A percentile compares a stretch with the other conserved stretches of the same genome.
Evolutionary conservation across 1,139 yeast genomes (phyloP).

Genomic region (Suzukiozyma palmioleophila): DNA sequence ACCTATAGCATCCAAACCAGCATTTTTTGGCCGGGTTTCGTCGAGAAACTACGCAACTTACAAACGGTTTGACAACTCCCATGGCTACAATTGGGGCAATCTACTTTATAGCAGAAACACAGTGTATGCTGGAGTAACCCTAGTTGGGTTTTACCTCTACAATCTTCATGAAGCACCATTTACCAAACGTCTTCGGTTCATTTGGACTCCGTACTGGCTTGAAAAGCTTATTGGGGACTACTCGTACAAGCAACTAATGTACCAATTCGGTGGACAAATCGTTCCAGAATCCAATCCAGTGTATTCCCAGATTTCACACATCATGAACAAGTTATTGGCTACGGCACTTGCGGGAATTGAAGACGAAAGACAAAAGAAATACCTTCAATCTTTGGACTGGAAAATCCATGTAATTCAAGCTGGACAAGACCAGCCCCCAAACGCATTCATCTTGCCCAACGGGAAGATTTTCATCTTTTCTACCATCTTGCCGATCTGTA

Average conservation of each 20-base stretch:
- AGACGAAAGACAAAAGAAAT: conserved; percentile 29
- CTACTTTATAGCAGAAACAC: conserved; percentile 16
- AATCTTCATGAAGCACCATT: conserved; percentile 82
- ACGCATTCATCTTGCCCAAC: conserved; percentile 93
- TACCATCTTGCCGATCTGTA: conserved; percentile 73
- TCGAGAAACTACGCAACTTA: conserved; percentile 15
- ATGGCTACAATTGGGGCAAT: conserved; percentile 8
- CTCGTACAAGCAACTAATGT: conserved; percentile 58
- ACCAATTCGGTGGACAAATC: conserved; percentile 41
- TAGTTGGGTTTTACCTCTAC: conserved; percentile 48
- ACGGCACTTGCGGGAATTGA: conserved; percentile 38
- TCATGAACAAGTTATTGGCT: conserved; percentile 63
- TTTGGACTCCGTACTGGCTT: conserved; percentile 66
- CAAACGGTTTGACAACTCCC: conserved; percentile 17
- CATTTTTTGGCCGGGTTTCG: not conserved
- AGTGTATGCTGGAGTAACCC: conserved; percentile 17
- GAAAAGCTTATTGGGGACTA: conserved; percentile 67
- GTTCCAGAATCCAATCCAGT: conserved; percentile 53
- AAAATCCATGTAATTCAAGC: conserved; percentile 69
- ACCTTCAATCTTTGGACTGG: conserved; percentile 58
- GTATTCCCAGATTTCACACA: conserved; percentile 48
- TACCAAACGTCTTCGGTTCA: conserved; percentile 66
- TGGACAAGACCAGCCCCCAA: conserved; percentile 71
- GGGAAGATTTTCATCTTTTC: conserved; percentile 91
- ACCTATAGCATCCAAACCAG: too few relatives aligned